phyloP scores from a whole-genome alignment of 2,329 filamentous ascomycete genomes.

The Chrysosphaeria jannelii region DNA sequence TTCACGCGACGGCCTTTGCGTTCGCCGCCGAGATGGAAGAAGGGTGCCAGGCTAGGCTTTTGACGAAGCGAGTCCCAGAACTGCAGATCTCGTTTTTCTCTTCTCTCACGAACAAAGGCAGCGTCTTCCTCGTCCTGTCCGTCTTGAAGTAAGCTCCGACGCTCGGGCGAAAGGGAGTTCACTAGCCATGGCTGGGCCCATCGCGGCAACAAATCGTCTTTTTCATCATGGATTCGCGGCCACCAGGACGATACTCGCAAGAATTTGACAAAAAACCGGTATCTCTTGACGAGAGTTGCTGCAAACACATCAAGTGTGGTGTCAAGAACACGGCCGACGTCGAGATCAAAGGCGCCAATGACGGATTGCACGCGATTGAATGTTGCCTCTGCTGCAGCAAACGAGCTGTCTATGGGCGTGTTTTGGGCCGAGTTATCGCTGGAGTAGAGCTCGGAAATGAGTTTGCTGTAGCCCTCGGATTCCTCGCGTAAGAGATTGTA shows the following conservation, averaged over 20 bases:
- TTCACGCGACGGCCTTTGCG: no score
- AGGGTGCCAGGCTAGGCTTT: conserved; percentile 51
- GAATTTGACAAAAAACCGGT: conserved; percentile 81
- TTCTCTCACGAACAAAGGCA: conserved; percentile 20
- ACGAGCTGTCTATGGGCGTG: conserved; percentile 24
- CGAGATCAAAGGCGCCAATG: conserved; percentile 88
- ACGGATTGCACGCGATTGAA: conserved; percentile 83
- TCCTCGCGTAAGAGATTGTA: conserved; percentile 91
- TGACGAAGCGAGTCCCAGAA: conserved; percentile 67
- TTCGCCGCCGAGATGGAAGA: conserved; percentile 82
- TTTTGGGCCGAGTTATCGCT: conserved; percentile 38
- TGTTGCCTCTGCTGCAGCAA: conserved; percentile 54
- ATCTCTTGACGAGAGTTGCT: conserved; percentile 73
- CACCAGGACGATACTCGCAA: conserved; percentile 87
- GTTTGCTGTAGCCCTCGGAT: conserved; percentile 85
- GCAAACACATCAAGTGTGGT: conserved; percentile 89
- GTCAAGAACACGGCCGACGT: conserved; percentile 81
- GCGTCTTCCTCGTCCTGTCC: conserved; percentile 54
- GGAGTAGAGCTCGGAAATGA: conserved; percentile 84
- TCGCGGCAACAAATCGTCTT: conserved; percentile 41
- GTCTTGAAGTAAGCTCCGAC: conserved; percentile 16
- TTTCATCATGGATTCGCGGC: conserved; percentile 32
- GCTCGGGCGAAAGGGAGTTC: conserved; percentile 14
- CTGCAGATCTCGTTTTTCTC: conserved; percentile 31
- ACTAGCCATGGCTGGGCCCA: conserved; percentile 56